These are phyloP conservation scores for Sodiomyces alkalinus DNA, from an alignment of 2,329 filamentous ascomycete species.

Conservation along the genomic window DNA sequence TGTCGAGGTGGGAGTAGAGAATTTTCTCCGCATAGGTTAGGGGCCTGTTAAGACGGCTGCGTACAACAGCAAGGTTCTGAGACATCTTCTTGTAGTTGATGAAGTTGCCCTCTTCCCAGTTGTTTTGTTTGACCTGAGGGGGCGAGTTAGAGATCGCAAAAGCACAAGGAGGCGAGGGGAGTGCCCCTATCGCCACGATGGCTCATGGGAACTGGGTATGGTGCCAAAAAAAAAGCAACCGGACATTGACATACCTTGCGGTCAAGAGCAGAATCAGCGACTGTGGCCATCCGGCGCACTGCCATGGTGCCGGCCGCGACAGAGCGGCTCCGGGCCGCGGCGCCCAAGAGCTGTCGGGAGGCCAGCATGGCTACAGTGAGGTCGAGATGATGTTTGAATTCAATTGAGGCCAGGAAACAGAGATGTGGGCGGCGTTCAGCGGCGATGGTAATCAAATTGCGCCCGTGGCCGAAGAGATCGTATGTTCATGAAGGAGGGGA, in stretches of 20 bases:
- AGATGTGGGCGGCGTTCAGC: too few species aligned
- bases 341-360: constrained; percentile 55
- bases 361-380: constrained; percentile 47
- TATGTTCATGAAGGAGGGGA: constrained; percentile 3
- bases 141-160: neutral
- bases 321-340: constrained; percentile 45
- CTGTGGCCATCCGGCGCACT: constrained; percentile 66
- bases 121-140: constrained; percentile 73
- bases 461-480: too few species aligned
- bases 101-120: constrained; percentile 88
- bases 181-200: too few species aligned
- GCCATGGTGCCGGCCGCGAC: constrained; percentile 40
- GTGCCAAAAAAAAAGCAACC: constrained; percentile 1
- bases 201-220: too few species aligned
- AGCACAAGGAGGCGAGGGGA: too few species aligned
- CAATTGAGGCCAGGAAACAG: constrained; percentile 18
- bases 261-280: constrained; percentile 72
- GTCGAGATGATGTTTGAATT: constrained; percentile 9
- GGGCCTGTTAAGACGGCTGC: constrained; percentile 76
- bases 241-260: constrained; percentile 52
- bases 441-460: too few species aligned
- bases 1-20: constrained; percentile 95
- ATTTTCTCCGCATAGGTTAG: constrained; percentile 97
- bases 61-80: constrained; percentile 88
- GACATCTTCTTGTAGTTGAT: constrained; percentile 99